Conservation (phyloP, 2,329 filamentous ascomycete species). For the Sarocladiaceae sp. region DNA sequence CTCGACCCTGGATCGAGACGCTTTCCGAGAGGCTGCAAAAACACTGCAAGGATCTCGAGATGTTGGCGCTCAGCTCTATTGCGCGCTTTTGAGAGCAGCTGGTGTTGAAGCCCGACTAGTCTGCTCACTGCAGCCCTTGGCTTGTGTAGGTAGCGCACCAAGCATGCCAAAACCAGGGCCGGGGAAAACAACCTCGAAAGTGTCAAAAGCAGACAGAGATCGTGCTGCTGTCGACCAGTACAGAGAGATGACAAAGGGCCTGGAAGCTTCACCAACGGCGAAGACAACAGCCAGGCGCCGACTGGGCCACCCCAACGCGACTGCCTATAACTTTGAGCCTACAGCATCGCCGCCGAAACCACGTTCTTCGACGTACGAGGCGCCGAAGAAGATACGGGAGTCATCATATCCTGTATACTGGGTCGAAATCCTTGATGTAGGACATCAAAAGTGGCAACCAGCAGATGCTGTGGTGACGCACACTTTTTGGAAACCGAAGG, state of each 20-base stretch:
- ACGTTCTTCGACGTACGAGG: conserved; percentile 20
- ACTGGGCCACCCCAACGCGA: conserved; percentile 48
- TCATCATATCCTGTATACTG: conserved; percentile 82
- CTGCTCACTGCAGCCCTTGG: conserved; percentile 80
- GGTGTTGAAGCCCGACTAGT: conserved; percentile 78
- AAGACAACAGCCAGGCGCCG: conserved; percentile 37
- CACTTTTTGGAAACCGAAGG: conserved; percentile 65
- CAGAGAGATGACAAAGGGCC: conserved; percentile 22
- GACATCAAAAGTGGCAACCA: conserved; percentile 85
- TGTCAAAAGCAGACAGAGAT: conserved; percentile 28
- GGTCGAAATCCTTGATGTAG: conserved; percentile 84
- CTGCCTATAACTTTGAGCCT: conserved; percentile 44
- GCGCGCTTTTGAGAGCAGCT: conserved; percentile 74
- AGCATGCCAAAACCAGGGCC: conserved; percentile 35
- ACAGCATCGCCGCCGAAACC: conserved; percentile 30
- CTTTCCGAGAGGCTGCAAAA: conserved; percentile 67
- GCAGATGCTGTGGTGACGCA: conserved; percentile 80
- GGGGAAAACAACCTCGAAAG: conserved; percentile 22
- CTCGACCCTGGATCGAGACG: conserved; percentile 58
- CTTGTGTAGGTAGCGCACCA: conserved; percentile 54
- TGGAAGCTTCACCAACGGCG: neutral
- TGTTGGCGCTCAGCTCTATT: conserved; percentile 84
- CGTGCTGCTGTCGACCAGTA: conserved; percentile 34
- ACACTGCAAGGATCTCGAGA: conserved; percentile 77
- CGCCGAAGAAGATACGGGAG: conserved; percentile 49